Base-by-base conservation (phyloP, 2,329 filamentous ascomycete species). In the Exophiala sp. region DNA sequence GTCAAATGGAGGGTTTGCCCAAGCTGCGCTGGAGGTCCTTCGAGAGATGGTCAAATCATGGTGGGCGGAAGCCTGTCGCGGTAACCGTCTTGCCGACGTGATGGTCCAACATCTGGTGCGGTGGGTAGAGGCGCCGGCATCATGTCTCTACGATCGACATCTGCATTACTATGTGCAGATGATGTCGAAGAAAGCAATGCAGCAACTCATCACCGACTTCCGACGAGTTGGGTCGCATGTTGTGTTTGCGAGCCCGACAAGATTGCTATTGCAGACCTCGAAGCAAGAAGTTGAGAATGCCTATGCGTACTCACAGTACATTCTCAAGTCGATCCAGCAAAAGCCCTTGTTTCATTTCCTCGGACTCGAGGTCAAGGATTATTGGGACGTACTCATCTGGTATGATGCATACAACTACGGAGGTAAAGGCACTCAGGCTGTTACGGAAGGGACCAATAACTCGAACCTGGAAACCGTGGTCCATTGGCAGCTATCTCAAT, bases 381-480 rank as follows among this genome's bases (percentile, higher is more conserved):
- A 96, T 71, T 99, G 94, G 94, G 94, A 99, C 70, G 97, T 96
- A 65, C 83, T 99, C 0, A 85, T 96, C 3, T 99, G 94, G 94
- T 97, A 97, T 63, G 94, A 99, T 64, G 90, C 96, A 71, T 96
- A 92, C 78, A 99, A 99, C 75, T 97, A 97, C 65, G 95, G 94
- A 51, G 94, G 94, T 57, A 95, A 95, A 66, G 94, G 89, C 3
- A 96, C 90, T 62, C 83, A 86, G 46, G 83, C 94, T 65, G 88
- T 96, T 3, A 79, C 87, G 6, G 85, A 85, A 62, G 78, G 78
- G 8, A 65, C 62, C 20, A 89, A 92, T 63, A 84, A 87, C 41
- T 91, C 96, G 68, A 80, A 83, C 2, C 80, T 97, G 11, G 88
- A 96, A 64, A 94, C 88, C 9, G 84, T 99, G 65, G 97, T 99